Percentiles rank a stretch among this genome's conserved stretches.
phyloP scores from a whole-genome alignment of 2,329 filamentous ascomycete genomes.

The Colletotrichum echinochloae region DNA sequence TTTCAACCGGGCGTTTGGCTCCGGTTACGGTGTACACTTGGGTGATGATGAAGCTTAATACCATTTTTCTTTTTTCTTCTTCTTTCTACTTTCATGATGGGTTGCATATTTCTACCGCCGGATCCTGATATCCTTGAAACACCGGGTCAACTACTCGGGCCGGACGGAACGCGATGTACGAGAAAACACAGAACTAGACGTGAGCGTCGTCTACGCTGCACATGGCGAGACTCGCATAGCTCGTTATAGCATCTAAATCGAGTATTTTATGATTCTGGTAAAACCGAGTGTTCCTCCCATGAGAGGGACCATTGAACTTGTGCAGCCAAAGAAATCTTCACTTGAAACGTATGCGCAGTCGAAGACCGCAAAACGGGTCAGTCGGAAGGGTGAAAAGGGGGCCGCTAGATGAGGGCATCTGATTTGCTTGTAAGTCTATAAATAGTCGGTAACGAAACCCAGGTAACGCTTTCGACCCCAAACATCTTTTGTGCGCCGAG shows the following conservation, averaged over 20 bases:
- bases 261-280: conserved; percentile 29
- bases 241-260: conserved; percentile 32
- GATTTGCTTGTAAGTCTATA: neutral
- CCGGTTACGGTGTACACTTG: conserved; percentile 29
- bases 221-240: conserved; percentile 22
- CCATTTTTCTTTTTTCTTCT: conserved; percentile 36
- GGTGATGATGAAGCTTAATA: conserved; percentile 38
- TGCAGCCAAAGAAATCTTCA: neutral
- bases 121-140: neutral
- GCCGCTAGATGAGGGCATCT: neutral
- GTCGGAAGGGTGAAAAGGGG: neutral
- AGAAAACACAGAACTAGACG: conserved; percentile 25
- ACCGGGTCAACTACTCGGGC: neutral
- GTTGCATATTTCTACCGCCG: neutral
- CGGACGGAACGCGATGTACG: neutral
- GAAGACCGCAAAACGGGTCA: neutral
- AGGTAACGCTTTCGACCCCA: neutral
- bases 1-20: conserved; percentile 22
- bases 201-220: conserved; percentile 14
- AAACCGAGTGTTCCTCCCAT: neutral
- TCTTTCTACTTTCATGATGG: conserved; percentile 1
- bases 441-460: too few species aligned
- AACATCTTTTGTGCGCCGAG: neutral
- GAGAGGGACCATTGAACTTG: too few species aligned
- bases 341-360: neutral